Conservation (phyloP, 2,329 filamentous ascomycete species). For the Penicillium sp. region DNA sequence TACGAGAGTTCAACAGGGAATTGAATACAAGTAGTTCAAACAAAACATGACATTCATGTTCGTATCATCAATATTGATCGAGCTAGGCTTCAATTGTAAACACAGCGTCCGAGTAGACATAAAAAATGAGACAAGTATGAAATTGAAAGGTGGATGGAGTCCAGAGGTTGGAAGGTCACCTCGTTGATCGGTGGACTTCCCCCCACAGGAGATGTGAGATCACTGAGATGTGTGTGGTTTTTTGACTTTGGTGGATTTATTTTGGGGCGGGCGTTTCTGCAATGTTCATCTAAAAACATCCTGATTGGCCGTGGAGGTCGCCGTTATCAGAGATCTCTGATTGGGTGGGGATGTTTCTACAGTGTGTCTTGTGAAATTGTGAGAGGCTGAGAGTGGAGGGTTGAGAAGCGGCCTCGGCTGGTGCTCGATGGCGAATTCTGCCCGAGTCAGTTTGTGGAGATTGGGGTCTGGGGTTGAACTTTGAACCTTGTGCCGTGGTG, state of each 20-base stretch:
- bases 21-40: neutral
- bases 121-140: no score
- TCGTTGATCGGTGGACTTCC: neutral
- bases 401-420: neutral
- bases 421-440: neutral
- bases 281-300: neutral
- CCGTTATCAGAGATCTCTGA: constrained; percentile 1
- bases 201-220: neutral
- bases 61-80: no score
- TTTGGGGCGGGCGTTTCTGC: neutral
- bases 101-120: no score
- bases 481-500: neutral
- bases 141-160: no score
- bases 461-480: neutral
- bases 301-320: neutral
- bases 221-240: neutral
- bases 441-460: neutral
- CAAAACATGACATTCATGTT: no score
- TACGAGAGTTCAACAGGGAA: no score
- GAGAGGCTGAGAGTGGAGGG: no score
- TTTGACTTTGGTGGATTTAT: neutral
- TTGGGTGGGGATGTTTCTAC: neutral
- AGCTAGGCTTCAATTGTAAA: no score
- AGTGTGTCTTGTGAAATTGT: no score
- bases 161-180: neutral